Evolutionary conservation across 768 basidiomycete genomes (phyloP).

Genomic region (Pisolithus marmoratus): DNA sequence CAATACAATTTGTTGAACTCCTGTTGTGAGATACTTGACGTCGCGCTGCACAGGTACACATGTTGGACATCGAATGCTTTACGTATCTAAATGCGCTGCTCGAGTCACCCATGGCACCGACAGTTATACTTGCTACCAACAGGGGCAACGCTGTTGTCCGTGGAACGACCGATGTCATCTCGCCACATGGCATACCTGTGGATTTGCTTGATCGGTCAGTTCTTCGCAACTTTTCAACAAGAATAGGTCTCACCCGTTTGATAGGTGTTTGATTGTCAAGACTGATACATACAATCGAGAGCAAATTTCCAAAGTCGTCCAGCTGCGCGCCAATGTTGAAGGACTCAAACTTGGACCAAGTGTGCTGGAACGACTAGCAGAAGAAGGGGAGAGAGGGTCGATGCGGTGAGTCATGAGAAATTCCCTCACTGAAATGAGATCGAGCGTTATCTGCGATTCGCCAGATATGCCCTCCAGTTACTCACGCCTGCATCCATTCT

Average conservation of each 20-base stretch:
- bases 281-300: slow-evolving; percentile 79
- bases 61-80: slow-evolving; percentile 99
- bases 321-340: slow-evolving; percentile 82
- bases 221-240: background rate
- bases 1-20: slow-evolving; percentile 1
- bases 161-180: slow-evolving; percentile 86
- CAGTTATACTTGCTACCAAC: slow-evolving; percentile 95
- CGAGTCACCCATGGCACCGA: slow-evolving; percentile 95
- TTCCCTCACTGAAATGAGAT: slow-evolving; percentile 1
- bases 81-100: slow-evolving; percentile 95
- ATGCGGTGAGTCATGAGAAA: slow-evolving; percentile 50
- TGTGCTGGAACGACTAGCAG: slow-evolving; percentile 75
- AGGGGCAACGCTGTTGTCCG: slow-evolving; percentile 88
- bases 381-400: slow-evolving; percentile 77
- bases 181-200: slow-evolving; percentile 91
- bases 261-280: slow-evolving; percentile 90
- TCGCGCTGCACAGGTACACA: slow-evolving; percentile 72
- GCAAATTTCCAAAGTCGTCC: slow-evolving; percentile 82
- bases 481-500: slow-evolving; percentile 89
- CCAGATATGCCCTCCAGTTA: slow-evolving; percentile 85
- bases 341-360: slow-evolving; percentile 70
- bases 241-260: slow-evolving; percentile 6
- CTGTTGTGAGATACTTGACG: slow-evolving; percentile 2
- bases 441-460: slow-evolving; percentile 7
- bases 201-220: slow-evolving; percentile 87